Conservation (phyloP, 208 protist genomes). For the Crithidia expoeki region DNA sequence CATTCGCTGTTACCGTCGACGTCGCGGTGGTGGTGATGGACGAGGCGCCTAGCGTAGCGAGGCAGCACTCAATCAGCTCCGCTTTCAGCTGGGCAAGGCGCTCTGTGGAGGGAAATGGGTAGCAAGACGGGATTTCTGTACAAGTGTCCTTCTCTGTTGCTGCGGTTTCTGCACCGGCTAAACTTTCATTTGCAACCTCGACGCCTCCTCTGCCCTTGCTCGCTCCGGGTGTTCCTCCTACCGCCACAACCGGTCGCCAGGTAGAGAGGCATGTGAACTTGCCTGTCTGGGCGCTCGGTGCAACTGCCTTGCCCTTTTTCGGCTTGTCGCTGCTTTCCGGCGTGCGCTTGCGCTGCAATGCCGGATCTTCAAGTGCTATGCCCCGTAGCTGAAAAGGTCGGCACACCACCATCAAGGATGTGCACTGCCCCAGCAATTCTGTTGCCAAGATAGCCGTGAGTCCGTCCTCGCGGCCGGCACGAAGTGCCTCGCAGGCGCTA, state of each 20-base stretch:
- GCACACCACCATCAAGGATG: slow-evolving; percentile 40
- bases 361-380: slow-evolving; percentile 12
- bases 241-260: slow-evolving; percentile 12
- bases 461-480: slow-evolving; percentile 13
- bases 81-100: slow-evolving; percentile 15
- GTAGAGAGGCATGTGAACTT: slow-evolving; percentile 15
- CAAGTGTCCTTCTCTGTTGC: not conserved
- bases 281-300: not conserved
- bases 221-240: not conserved
- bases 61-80: slow-evolving; percentile 24
- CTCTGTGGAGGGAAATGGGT: slow-evolving; percentile 23
- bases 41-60: slow-evolving; percentile 13
- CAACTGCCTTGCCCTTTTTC: not conserved
- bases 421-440: slow-evolving; percentile 47
- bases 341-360: not conserved
- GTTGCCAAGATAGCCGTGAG: slow-evolving; percentile 39
- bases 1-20: not conserved
- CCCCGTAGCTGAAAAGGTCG: slow-evolving; percentile 32
- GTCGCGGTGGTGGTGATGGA: not conserved
- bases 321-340: slow-evolving; percentile 5
- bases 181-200: not conserved
- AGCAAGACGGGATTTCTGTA: slow-evolving; percentile 24
- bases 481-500: slow-evolving; percentile 35
- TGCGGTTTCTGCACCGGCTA: not conserved
- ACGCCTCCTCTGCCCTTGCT: not conserved